Conservation (phyloP, 1,284 basidiomycete species). For the Coniferiporia sulphurascens region DNA sequence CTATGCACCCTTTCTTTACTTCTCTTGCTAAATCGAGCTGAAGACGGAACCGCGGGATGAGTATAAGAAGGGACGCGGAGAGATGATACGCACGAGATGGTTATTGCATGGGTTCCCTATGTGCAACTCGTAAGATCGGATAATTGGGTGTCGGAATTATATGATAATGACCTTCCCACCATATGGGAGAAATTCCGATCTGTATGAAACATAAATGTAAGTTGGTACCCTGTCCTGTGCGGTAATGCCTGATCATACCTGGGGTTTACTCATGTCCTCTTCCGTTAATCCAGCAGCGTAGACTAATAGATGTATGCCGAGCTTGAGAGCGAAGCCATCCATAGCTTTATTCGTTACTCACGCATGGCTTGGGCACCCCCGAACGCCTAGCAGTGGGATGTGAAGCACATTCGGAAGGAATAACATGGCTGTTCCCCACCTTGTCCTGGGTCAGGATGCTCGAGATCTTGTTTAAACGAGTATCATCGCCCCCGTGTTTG, state of each 20-base stretch:
- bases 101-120: constrained; percentile 78
- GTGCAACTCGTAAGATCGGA: not conserved
- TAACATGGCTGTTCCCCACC: constrained; percentile 31
- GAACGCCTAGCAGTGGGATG: constrained; percentile 40
- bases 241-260: constrained; percentile 38
- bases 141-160: not conserved
- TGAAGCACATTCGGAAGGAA: not conserved
- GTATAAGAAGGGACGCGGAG: not conserved
- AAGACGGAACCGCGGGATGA: not conserved
- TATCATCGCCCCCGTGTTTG: constrained; percentile 15
- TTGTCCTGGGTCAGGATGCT: constrained; percentile 66
- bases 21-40: constrained; percentile 73
- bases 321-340: constrained; percentile 11
- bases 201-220: constrained; percentile 27
- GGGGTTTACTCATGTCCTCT: constrained; percentile 77
- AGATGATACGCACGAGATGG: constrained; percentile 51
- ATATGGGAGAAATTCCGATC: constrained; percentile 81
- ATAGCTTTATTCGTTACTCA: constrained; percentile 33
- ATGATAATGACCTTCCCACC: constrained; percentile 72
- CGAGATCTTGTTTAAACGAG: constrained; percentile 67
- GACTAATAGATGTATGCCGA: constrained; percentile 40
- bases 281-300: constrained; percentile 75
- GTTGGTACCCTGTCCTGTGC: not conserved
- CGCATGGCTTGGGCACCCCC: constrained; percentile 82
- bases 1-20: constrained; percentile 72